Base-by-base conservation (phyloP, 495 filamentous ascomycete species). In the Trichocladium antarcticum region DNA sequence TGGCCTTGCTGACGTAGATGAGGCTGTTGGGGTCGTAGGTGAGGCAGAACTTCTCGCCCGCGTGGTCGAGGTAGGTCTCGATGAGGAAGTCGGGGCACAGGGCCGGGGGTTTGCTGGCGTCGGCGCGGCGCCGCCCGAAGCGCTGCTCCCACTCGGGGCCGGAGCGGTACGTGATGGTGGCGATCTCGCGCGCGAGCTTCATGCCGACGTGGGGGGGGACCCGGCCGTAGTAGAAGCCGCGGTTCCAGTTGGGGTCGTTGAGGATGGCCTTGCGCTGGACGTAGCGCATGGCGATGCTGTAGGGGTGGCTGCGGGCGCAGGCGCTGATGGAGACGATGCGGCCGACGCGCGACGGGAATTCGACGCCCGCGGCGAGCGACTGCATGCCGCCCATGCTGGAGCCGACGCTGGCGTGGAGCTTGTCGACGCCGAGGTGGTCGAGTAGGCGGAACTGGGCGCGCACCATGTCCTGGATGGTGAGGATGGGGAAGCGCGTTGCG, bases 341-440 rank as follows among this genome's bases (percentile, higher is more conserved):
- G 19, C 81, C 77, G 1, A 97, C 80, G 31, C 89, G 75, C 32
- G 84, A 78, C 10, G 87, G 83, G 65, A 90, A 95, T 14, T 95
- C 63, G 1, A 87, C 80, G n/a, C 88, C 93, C 4, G 89, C 85
- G 15, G 89, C 87, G 11, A 98, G 70, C 63, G 86, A 93, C 61
- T 96, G 89, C 92, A 98, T 98, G 15, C 92, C 92, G 40, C 90
- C 92, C 92, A 99, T 99, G 68, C 88, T 95, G 9, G 85, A 84
- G 12, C 92, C 92, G 16, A 97, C 89, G 41, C 88, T 95, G 8
- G 93, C 90, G 61, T 93, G 88, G 15, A 97, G 73, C 60, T 80
- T 88, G 32, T 79, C 57, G 28, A 97, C 84, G 3, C 82, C 84
- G 14, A 97, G 69, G 19, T 66, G 63, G 62, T 97, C 92, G 15